A percentile compares a stretch with the other conserved stretches of the same genome.
These are phyloP conservation scores for Leucosporidium yakuticum DNA, from an alignment of 768 basidiomycete genomes.

Conservation along the genomic window DNA sequence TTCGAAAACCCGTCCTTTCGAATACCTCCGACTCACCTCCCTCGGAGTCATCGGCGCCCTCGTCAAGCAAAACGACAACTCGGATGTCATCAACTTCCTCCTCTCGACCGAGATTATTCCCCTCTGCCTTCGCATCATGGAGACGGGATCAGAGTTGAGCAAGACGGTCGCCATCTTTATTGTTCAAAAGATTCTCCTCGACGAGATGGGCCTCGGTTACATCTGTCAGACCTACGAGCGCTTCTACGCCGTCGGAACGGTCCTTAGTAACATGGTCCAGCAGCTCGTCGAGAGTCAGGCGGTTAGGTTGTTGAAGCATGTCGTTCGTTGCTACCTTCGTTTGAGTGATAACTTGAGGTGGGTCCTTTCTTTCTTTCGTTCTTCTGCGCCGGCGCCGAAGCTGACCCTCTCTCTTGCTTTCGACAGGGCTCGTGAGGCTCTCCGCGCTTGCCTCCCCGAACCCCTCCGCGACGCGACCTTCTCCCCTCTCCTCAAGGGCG, in stretches of 20 bases:
- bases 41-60: conserved; percentile 98
- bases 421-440: conserved; percentile 81
- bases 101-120: conserved; percentile 99
- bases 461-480: conserved; percentile 92
- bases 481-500: conserved; percentile 83
- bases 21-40: conserved; percentile 96
- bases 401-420: neutral
- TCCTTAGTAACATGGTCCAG: conserved; percentile 97
- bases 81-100: conserved; percentile 96
- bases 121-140: conserved; percentile 98
- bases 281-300: conserved; percentile 97
- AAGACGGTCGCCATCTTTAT: conserved; percentile 99
- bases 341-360: conserved; percentile 92
- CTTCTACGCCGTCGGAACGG: conserved; percentile 97
- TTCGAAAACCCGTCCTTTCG: conserved; percentile 97
- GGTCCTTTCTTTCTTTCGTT: conserved; percentile 39
- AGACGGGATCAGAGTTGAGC: conserved; percentile 94
- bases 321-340: conserved; percentile 92
- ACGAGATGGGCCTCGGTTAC: conserved; percentile 95
- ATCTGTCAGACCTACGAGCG: conserved; percentile 99
- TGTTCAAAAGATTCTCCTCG: conserved; percentile 89
- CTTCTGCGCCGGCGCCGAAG: neutral
- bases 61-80: conserved; percentile 99
- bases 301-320: conserved; percentile 90
- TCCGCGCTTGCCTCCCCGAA: conserved; percentile 91